phyloP scores from a whole-genome alignment of 495 filamentous ascomycete species.

The Cladorrhinum samala region DNA sequence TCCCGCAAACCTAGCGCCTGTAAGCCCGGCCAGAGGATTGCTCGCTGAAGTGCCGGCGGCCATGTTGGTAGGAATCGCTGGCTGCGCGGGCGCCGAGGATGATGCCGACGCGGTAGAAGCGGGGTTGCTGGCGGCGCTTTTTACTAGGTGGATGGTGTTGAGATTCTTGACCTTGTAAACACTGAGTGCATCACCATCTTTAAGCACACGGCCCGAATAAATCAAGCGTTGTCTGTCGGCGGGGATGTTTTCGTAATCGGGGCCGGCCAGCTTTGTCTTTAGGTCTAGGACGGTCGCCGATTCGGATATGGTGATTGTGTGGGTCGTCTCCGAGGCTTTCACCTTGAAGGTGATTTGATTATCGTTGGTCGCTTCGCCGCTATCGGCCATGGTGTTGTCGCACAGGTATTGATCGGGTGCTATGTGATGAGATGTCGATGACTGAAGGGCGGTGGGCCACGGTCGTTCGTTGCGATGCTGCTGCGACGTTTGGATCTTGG shows the following conservation, averaged over 20 bases:
- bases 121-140: constrained; percentile 86
- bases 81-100: constrained; percentile 44
- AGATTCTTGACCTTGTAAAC: constrained; percentile 91
- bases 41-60: constrained; percentile 78
- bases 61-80: constrained; percentile 78
- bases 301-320: constrained; percentile 69
- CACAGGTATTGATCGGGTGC: no score
- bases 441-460: not conserved
- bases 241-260: constrained; percentile 77
- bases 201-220: constrained; percentile 94
- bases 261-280: constrained; percentile 75
- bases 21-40: constrained; percentile 84
- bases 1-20: constrained; percentile 90
- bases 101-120: constrained; percentile 50
- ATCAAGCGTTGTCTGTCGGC: constrained; percentile 88
- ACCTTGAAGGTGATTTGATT: constrained; percentile 82
- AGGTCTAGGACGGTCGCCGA: constrained; percentile 77
- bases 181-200: constrained; percentile 77
- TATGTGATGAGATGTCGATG: not conserved
- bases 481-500: constrained; percentile 8
- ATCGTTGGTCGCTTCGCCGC: constrained; percentile 43
- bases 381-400: constrained; percentile 45
- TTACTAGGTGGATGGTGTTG: constrained; percentile 95
- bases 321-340: constrained; percentile 82
- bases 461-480: constrained; percentile 1